Conservation (phyloP, 129 eudicot species). For the Saposhnikovia divaricata region DNA sequence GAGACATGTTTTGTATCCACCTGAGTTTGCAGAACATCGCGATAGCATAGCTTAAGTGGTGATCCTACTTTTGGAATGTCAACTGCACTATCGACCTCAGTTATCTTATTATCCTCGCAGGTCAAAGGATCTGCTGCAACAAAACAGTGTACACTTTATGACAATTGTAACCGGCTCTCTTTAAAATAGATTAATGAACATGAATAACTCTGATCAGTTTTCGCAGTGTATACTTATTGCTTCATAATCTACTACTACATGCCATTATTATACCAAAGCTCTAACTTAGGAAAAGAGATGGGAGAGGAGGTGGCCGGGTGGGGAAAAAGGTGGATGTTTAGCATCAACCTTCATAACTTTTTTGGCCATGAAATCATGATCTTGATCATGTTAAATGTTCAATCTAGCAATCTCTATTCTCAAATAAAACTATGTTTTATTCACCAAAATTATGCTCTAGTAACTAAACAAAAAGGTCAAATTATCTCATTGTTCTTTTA, state of each 20-base stretch:
- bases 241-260: not conserved
- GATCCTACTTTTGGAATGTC: not conserved
- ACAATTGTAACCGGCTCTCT: constrained; percentile 14
- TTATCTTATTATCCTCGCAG: not conserved
- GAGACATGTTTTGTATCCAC: constrained; percentile 24
- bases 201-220: not conserved
- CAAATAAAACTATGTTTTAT: not conserved
- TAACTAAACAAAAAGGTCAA: not conserved
- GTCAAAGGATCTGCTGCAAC: constrained; percentile 9
- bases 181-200: not conserved
- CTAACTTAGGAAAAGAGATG: not conserved
- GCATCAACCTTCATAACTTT: not conserved
- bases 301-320: not conserved
- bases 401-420: not conserved
- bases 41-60: not conserved
- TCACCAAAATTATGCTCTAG: not conserved
- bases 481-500: not conserved
- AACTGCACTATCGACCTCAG: not conserved
- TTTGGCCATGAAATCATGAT: not conserved
- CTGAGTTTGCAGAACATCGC: constrained; percentile 9
- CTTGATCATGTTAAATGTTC: not conserved
- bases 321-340: not conserved
- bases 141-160: constrained; percentile 8
- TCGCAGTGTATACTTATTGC: not conserved
- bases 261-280: not conserved